Evolutionary conservation across 345 rosid species (phyloP).

Genomic region (Aurinia saxatilis): DNA sequence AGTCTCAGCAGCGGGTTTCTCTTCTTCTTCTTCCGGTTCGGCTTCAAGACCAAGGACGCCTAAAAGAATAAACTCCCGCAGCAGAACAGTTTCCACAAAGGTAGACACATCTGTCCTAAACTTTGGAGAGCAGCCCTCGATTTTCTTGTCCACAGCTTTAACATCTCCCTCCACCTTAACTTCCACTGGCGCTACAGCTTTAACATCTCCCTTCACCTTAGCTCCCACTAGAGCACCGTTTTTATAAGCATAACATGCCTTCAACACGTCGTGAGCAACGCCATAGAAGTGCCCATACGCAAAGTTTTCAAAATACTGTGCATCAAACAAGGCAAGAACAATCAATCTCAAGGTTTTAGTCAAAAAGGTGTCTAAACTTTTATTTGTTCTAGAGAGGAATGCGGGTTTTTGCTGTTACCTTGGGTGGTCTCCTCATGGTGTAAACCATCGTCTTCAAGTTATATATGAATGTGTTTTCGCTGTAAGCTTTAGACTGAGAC

Average conservation of each 20-base stretch:
- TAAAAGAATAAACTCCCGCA: constrained; percentile 39
- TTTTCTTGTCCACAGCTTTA: constrained; percentile 43
- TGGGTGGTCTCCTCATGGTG: constrained; percentile 70
- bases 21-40: background rate
- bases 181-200: constrained; percentile 60
- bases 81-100: constrained; percentile 32
- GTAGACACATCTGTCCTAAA: constrained; percentile 39
- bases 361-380: background rate
- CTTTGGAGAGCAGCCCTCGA: constrained; percentile 31
- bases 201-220: constrained; percentile 49
- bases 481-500: constrained; percentile 41
- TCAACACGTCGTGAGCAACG: constrained; percentile 50
- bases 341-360: constrained; percentile 2
- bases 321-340: background rate
- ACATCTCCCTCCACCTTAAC: constrained; percentile 47
- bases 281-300: constrained; percentile 65
- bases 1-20: background rate
- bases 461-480: constrained; percentile 52
- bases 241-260: constrained; percentile 67
- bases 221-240: constrained; percentile 68
- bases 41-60: constrained; percentile 36
- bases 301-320: constrained; percentile 76
- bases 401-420: constrained; percentile 37
- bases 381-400: background rate
- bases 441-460: constrained; percentile 70